Conservation (phyloP, 2,329 filamentous ascomycete genomes). For the Graphium sp. region DNA sequence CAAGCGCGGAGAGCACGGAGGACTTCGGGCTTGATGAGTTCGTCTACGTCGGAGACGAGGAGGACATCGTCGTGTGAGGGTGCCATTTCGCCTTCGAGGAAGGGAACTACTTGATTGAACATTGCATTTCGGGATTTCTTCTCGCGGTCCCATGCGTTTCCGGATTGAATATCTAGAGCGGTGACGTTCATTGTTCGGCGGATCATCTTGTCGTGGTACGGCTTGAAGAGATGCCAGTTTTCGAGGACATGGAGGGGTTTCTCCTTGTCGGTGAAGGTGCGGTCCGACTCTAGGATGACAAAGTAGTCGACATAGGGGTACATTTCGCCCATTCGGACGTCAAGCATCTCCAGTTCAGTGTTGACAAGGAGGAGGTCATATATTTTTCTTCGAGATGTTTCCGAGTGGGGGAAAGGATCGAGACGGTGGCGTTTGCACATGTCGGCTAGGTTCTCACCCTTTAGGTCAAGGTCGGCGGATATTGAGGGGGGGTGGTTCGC, state of each 20-base stretch:
- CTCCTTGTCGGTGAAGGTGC: constrained; percentile 37
- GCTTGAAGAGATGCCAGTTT: constrained; percentile 31
- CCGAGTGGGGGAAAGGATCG: constrained; percentile 12
- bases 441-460: constrained; percentile 5
- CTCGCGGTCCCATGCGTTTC: constrained; percentile 30
- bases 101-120: constrained; percentile 36
- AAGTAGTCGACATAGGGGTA: constrained; percentile 46
- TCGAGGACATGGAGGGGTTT: constrained; percentile 37
- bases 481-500: background rate
- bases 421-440: constrained; percentile 20
- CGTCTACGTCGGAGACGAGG: constrained; percentile 43
- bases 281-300: constrained; percentile 40
- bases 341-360: constrained; percentile 47
- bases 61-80: constrained; percentile 35
- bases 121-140: constrained; percentile 37
- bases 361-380: constrained; percentile 48
- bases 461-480: constrained; percentile 1
- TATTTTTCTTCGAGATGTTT: constrained; percentile 24
- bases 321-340: constrained; percentile 43
- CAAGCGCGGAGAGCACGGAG: constrained; percentile 30
- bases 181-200: constrained; percentile 19
- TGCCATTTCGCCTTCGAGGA: constrained; percentile 20
- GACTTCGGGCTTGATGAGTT: constrained; percentile 38
- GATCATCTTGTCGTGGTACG: constrained; percentile 43
- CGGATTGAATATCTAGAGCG: constrained; percentile 3